Conservation (phyloP, 768 basidiomycete genomes). For the Tylopilus sp. region DNA sequence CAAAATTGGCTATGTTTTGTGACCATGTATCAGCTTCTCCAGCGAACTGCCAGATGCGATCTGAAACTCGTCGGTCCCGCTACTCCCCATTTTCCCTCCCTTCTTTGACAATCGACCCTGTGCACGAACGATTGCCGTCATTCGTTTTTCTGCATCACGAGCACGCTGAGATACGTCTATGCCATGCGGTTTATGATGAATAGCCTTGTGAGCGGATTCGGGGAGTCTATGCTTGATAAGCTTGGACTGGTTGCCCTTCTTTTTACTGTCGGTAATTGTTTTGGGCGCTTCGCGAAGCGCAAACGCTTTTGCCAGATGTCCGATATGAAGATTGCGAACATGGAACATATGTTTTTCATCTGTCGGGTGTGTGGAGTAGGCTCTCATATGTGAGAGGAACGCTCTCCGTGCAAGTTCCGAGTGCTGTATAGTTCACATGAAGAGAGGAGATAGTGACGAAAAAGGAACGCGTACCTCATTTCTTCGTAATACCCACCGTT, state of each 20-base stretch:
- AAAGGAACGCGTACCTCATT: constrained; percentile 55
- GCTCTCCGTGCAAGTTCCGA: constrained; percentile 75
- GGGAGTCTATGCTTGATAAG: not conserved
- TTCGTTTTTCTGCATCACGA: constrained; percentile 69
- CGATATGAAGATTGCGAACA: constrained; percentile 88
- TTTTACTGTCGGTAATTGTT: constrained; percentile 28
- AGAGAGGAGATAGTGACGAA: not conserved
- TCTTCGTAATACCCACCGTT: constrained; percentile 81
- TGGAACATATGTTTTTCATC: constrained; percentile 98
- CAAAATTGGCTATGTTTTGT: constrained; percentile 8
- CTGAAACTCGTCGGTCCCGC: constrained; percentile 74
- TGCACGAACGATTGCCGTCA: constrained; percentile 80
- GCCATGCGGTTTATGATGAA: constrained; percentile 24
- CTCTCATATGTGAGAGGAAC: constrained; percentile 89
- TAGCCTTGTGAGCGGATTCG: constrained; percentile 10
- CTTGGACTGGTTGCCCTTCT: constrained; percentile 10
- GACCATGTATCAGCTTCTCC: constrained; percentile 50
- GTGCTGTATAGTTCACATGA: constrained; percentile 50
- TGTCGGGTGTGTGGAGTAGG: constrained; percentile 95
- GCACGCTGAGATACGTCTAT: constrained; percentile 37
- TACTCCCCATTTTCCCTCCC: constrained; percentile 69
- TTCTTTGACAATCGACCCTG: constrained; percentile 82
- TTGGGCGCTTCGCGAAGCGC: constrained; percentile 83
- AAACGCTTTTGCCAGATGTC: constrained; percentile 91
- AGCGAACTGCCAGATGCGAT: constrained; percentile 61